Base-by-base conservation (phyloP, 2,329 filamentous ascomycete species). In the Phyllosticta ampelicida region DNA sequence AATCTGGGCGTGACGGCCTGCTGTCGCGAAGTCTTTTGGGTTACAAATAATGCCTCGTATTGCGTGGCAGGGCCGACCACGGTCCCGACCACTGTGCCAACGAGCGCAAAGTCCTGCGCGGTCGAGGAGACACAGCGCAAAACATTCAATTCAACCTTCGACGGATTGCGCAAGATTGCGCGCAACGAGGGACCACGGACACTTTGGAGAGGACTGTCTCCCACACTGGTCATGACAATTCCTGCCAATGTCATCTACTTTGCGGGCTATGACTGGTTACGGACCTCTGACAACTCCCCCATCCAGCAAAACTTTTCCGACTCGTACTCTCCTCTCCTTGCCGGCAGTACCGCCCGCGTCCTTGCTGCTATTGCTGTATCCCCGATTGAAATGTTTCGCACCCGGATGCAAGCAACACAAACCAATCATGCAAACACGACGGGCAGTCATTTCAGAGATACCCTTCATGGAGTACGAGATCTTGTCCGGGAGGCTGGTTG, bases 201-300 rank as follows among this genome's bases (percentile, higher is more conserved):
- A 1, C 75, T 99, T 36, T 99, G 94, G 92, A 83, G 94, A 61
- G 94, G 94, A 0, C 77, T 99, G 5, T 95, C 89, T n/a, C 92
- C 94, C 0, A 99, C 94, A 0, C 76, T 99, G 20, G 81, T 90
- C 63, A 99, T 99, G 94, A 86, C 90, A 0, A 82, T 99, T 5
- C 94, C 94, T 0, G 90, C 86, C 23, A 99, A 99, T 70, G 94
- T 99, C 64, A 97, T 99, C 63, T 99, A 99, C 74, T 96, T 97
- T 67, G 95, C 94, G 11, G 94, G 94, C 48, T 99, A 99, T 73
- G 94, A 99, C 68, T 96, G 90, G 87, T 72, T 99, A 60, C 85
- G 94, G 36, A 87, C 81, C 63, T 87, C 89, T 65, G 76, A 78
- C 1, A 75, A 75, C 49, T 95, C 89, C 64, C 91, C 90, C 0